Evolutionary conservation across 768 basidiomycete species (phyloP).

Genomic region (Mycena olivaceomarginata): DNA sequence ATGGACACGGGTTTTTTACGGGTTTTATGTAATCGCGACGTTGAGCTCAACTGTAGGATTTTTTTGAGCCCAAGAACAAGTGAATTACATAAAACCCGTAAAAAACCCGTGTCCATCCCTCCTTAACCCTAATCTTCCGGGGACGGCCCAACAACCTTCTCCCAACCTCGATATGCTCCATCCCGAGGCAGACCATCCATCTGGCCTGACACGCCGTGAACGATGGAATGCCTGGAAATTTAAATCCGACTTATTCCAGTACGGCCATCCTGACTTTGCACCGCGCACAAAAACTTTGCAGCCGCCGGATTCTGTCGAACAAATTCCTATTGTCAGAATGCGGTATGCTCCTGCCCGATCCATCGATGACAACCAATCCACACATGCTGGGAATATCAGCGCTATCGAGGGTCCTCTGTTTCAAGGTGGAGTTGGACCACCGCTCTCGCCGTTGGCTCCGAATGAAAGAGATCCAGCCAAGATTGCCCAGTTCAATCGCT

Average conservation of each 20-base stretch:
- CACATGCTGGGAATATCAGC: constrained; percentile 43
- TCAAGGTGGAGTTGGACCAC: constrained; percentile 46
- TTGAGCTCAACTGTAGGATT: too few species aligned
- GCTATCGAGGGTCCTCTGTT: constrained; percentile 44
- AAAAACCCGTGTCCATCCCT: too few species aligned
- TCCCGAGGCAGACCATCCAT: constrained; percentile 20
- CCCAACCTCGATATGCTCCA: too few species aligned
- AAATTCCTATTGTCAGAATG: constrained; percentile 49
- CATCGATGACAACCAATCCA: constrained; percentile 50
- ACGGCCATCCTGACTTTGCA: constrained; percentile 42
- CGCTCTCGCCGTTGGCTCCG: neutral
- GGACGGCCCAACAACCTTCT: too few species aligned
- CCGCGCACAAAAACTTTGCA: constrained; percentile 15
- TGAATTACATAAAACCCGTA: too few species aligned
- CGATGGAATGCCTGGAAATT: constrained; percentile 55
- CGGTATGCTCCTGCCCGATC: constrained; percentile 41
- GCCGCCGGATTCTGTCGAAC: constrained; percentile 49
- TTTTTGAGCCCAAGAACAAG: too few species aligned
- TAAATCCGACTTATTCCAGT: constrained; percentile 48
- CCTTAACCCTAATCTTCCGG: neutral
- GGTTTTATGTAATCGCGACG: too few species aligned
- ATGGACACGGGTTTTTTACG: too few species aligned
- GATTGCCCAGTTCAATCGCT: neutral
- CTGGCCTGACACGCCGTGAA: constrained; percentile 46
- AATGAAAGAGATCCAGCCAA: constrained; percentile 42